Base-by-base conservation (phyloP, 179 eudicot genomes). In the Heliamphora pulchella region DNA sequence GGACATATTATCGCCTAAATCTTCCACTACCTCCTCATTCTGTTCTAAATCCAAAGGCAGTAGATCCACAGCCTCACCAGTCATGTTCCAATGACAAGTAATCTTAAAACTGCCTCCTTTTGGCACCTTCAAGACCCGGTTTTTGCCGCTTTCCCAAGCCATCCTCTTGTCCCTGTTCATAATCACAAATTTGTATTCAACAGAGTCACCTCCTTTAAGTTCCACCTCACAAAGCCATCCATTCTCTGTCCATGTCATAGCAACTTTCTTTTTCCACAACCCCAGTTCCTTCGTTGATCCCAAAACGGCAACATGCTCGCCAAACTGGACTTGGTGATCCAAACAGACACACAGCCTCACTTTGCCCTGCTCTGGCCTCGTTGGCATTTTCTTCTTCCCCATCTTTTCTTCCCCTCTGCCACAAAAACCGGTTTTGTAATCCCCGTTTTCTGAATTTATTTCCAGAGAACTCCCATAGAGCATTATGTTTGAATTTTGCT, bases 261-360 rank as follows among this genome's bases (percentile, higher is more conserved):
- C 71, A 80, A 89, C 87, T 65, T 87, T 74, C 78, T 94, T 87
- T 83, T 90, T 89, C 99, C 99, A 96, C 11, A 91, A 89, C 59
- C 99, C 99, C 66, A 96, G 77, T 54, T 92, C 98, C 84, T 84
- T 85, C 53, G 75, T 61, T 7, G 99, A 96, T 15, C 99, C 99
- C 78, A 90, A 80, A 47, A 96, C 70, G n/a, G 83, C 90, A 71
- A 94, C 90, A 78, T 86, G 86, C 85, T 96, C 99, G 70, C 99
- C 99, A 82, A 86, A 96, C 71, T 87, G 79, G 58, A 96, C 99
- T 90, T 96, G 98, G 88, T 94, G 98, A 82, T 88, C 84, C 79
- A 96, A 81, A 78, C 80, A 84, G 41, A 96, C 75, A 71, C 76
- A 84, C 76, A 94, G 82, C 81, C 80, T 81, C 78, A 96, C 97